Conservation (phyloP, 2,329 filamentous ascomycete genomes). For the Pyrenochaeta sp. region DNA sequence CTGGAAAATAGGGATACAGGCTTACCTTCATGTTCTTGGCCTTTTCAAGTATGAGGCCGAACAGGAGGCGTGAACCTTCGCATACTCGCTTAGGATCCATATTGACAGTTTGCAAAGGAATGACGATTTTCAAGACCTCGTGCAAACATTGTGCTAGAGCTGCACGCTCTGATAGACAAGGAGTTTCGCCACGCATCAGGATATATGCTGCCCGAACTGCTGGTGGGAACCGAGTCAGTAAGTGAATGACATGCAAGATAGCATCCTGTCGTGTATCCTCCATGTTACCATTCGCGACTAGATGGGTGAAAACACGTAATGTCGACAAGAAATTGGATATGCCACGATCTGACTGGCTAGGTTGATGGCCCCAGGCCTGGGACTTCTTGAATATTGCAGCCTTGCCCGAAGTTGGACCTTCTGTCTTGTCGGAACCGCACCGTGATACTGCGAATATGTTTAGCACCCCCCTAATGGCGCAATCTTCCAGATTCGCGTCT, state of each 20-base stretch:
- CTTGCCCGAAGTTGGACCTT: conserved; percentile 16
- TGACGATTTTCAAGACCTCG: conserved; percentile 34
- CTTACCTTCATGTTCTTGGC: conserved; percentile 31
- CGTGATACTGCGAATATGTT: conserved; percentile 38
- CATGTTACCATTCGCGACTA: conserved; percentile 11
- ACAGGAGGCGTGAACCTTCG: conserved; percentile 45
- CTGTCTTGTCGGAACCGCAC: background rate
- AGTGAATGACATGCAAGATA: conserved; percentile 38
- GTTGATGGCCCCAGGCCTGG: conserved; percentile 33
- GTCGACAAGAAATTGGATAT: conserved; percentile 46
- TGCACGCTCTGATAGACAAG: conserved; percentile 35
- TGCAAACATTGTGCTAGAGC: conserved; percentile 41
- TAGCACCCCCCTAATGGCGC: conserved; percentile 26
- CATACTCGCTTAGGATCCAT: conserved; percentile 34
- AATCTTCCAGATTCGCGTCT: conserved; percentile 20
- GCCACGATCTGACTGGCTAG: conserved; percentile 40
- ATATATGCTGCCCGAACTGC: conserved; percentile 42
- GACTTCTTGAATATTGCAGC: conserved; percentile 33
- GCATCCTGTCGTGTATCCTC: conserved; percentile 33
- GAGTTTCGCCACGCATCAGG: conserved; percentile 43
- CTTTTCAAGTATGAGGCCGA: conserved; percentile 48
- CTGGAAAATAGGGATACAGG: too few relatives aligned
- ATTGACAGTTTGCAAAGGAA: conserved; percentile 37
- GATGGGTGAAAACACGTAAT: conserved; percentile 37
- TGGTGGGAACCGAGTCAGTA: conserved; percentile 42